Conservation (phyloP, 805 yeast species). For the Zygosaccharomyces bisporus region DNA sequence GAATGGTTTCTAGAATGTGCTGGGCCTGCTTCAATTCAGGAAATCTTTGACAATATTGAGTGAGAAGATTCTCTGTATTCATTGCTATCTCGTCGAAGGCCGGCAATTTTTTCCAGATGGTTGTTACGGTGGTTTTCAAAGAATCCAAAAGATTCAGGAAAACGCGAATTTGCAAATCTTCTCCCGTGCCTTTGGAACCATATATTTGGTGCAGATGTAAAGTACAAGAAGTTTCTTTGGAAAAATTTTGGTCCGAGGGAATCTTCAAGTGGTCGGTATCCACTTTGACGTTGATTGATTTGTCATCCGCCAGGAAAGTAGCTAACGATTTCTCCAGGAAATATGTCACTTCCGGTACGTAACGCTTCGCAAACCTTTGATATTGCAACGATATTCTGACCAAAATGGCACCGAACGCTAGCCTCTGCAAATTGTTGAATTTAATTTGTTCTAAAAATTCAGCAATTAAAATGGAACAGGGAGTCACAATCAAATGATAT, state of each 20-base stretch:
- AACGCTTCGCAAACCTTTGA: conserved; percentile 77
- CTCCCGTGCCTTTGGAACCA: conserved; percentile 22
- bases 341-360: conserved; percentile 69
- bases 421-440: conserved; percentile 37
- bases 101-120: conserved; percentile 58
- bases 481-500: conserved; percentile 87
- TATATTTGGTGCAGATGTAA: conserved; percentile 26
- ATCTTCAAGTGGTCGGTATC: conserved; percentile 23
- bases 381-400: conserved; percentile 62
- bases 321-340: conserved; percentile 53
- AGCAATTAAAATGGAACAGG: conserved; percentile 67
- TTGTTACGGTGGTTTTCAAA: conserved; percentile 33
- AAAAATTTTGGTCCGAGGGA: conserved; percentile 14
- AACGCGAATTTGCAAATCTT: conserved; percentile 20
- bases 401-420: conserved; percentile 63
- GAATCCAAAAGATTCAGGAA: conserved; percentile 33
- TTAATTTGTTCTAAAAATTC: conserved; percentile 60
- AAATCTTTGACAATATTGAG: conserved; percentile 40
- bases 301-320: conserved; percentile 33
- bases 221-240: conserved; percentile 7
- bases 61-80: conserved; percentile 45
- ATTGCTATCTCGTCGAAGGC: conserved; percentile 57
- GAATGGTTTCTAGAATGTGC: conserved; percentile 42
- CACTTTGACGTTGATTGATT: conserved; percentile 17
- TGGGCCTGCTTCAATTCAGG: conserved; percentile 34